A percentile compares a stretch with the other conserved stretches of the same genome.
Conservation (phyloP, 257 asterid genomes). For the Lycium ferocissimum region DNA sequence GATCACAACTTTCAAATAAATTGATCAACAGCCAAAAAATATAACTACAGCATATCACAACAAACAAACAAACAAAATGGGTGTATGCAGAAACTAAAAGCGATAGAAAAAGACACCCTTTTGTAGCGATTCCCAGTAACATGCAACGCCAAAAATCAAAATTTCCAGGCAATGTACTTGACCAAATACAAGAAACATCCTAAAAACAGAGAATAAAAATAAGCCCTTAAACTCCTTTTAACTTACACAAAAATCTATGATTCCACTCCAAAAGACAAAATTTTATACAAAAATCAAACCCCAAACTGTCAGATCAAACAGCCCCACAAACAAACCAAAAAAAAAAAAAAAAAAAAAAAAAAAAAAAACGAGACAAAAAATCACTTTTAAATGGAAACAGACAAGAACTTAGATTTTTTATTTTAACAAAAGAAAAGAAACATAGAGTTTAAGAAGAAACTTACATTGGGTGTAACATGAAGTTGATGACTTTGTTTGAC, state of each 20-base stretch:
- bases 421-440: neutral
- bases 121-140: neutral
- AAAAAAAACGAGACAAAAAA: neutral
- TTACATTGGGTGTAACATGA: conserved; percentile 15
- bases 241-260: neutral
- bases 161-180: neutral
- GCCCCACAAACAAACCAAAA: neutral
- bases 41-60: neutral
- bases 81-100: neutral
- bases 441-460: neutral
- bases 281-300: neutral
- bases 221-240: neutral
- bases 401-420: neutral
- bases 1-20: conserved; percentile 1
- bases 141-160: neutral
- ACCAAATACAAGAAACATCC: neutral
- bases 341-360: no score
- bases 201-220: neutral
- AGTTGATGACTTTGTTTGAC: neutral
- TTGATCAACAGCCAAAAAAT: neutral
- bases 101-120: neutral
- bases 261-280: neutral
- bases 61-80: neutral
- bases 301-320: neutral
- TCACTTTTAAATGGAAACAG: conserved; percentile 3